These are phyloP conservation scores for Paramecium sexaurelia DNA, from an alignment of 73 alveolate genomes.

Conservation along the genomic window DNA sequence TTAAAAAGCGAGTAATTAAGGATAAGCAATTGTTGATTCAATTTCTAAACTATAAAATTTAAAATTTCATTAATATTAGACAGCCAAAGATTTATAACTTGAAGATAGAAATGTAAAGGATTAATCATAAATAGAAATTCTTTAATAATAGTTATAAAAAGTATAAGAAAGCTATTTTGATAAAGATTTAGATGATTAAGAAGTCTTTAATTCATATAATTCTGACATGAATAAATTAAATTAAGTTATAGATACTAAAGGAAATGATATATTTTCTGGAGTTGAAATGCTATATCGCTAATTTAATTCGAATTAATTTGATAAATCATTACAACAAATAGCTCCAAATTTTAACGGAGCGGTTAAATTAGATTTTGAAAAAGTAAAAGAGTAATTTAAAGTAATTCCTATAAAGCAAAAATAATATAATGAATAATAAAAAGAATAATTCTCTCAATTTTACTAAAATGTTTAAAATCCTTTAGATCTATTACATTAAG, in stretches of 20 bases:
- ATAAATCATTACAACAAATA: neutral
- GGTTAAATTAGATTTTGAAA: neutral
- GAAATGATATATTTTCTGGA: neutral
- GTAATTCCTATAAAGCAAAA: neutral
- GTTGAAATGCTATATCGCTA: neutral
- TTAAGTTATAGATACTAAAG: neutral
- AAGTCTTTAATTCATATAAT: neutral
- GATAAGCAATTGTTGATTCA: neutral
- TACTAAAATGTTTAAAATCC: neutral
- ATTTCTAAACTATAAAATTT: neutral
- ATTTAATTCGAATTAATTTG: slow-evolving; percentile 18
- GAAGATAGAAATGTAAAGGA: neutral
- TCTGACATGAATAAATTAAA: neutral
- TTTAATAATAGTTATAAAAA: neutral
- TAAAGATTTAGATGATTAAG: neutral
- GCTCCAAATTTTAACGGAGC: slow-evolving; percentile 45
- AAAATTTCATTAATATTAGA: slow-evolving; percentile 25
- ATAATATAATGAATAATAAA: neutral
- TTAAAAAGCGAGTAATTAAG: neutral
- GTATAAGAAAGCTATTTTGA: slow-evolving; percentile 14
- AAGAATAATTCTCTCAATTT: neutral
- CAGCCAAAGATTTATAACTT: neutral
- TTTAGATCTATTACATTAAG: neutral
- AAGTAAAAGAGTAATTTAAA: neutral
- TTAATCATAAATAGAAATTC: neutral